Percentiles rank a stretch among this genome's conserved stretches.
Evolutionary conservation across 768 basidiomycete species (phyloP).

Genomic region (Lanmaoa rubissima): DNA sequence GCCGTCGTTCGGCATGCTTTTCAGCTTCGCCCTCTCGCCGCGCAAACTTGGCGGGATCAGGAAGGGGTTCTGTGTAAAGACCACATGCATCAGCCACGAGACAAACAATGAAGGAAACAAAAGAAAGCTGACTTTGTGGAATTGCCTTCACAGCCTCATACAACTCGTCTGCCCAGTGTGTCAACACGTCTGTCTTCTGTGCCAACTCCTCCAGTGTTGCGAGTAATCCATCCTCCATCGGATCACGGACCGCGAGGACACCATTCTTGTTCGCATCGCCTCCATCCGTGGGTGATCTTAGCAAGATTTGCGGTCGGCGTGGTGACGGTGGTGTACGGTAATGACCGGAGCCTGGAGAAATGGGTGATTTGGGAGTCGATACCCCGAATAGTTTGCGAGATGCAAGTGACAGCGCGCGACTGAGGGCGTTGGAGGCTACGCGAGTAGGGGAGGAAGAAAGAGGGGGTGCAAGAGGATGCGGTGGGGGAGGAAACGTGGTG

Average conservation of each 20-base stretch:
- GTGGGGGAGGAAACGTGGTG: constrained; percentile 70
- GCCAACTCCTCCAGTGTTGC: constrained; percentile 82
- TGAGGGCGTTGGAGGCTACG: constrained; percentile 69
- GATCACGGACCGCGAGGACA: constrained; percentile 45
- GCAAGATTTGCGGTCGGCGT: constrained; percentile 52
- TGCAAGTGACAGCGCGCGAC: constrained; percentile 75
- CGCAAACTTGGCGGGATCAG: constrained; percentile 74
- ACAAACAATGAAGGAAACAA: background rate
- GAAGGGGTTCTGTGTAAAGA: constrained; percentile 61
- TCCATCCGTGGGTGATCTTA: constrained; percentile 37
- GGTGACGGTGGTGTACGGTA: constrained; percentile 53
- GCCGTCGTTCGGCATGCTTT: constrained; percentile 63
- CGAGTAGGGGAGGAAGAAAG: constrained; percentile 69
- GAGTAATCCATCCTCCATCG: constrained; percentile 83
- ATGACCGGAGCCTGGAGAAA: constrained; percentile 35
- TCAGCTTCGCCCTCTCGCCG: constrained; percentile 72
- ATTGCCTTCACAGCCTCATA: constrained; percentile 84
- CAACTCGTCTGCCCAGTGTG: constrained; percentile 94
- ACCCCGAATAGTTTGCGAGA: constrained; percentile 80
- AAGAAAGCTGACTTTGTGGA: constrained; percentile 65
- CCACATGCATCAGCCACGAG: background rate
- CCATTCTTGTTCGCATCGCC: constrained; percentile 33
- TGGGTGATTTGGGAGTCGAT: constrained; percentile 37
- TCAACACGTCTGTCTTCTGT: constrained; percentile 93
- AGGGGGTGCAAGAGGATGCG: constrained; percentile 47